Conservation (phyloP, 2,329 filamentous ascomycete genomes). For the Aspergillus vadensis region DNA sequence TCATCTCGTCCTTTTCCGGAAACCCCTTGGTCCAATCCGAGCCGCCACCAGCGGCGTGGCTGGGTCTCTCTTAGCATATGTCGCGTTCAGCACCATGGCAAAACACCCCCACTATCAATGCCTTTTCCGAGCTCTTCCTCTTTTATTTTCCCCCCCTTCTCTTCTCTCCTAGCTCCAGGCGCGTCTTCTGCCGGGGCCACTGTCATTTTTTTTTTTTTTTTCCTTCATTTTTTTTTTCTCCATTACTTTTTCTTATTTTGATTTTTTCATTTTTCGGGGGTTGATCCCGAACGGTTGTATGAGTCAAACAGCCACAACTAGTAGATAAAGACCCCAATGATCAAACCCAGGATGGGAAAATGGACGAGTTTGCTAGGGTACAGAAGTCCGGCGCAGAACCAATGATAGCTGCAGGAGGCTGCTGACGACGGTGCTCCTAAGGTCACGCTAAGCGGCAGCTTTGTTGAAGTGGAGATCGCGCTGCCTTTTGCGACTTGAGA, state of each 20-base stretch:
- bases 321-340: too few species aligned
- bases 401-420: slow-evolving; percentile 6
- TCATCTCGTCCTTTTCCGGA: slow-evolving; percentile 18
- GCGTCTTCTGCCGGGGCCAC: background rate
- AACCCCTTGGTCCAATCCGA: slow-evolving; percentile 7
- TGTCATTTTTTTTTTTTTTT: too few species aligned
- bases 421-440: background rate
- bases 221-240: too few species aligned
- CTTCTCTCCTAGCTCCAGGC: background rate
- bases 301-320: background rate
- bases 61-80: background rate
- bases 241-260: background rate
- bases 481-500: background rate
- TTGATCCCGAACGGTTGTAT: background rate
- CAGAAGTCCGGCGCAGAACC: background rate
- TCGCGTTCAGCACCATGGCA: background rate
- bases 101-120: slow-evolving; percentile 11
- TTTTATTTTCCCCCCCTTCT: background rate
- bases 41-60: background rate
- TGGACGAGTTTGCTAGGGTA: background rate
- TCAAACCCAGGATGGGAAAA: background rate
- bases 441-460: background rate
- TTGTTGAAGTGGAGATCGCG: background rate
- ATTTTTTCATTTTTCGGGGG: background rate
- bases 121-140: background rate